A percentile compares a stretch with the other conserved stretches of the same genome.
phyloP scores from a whole-genome alignment of 2,329 filamentous ascomycete genomes.

The Fusarium domesticum region DNA sequence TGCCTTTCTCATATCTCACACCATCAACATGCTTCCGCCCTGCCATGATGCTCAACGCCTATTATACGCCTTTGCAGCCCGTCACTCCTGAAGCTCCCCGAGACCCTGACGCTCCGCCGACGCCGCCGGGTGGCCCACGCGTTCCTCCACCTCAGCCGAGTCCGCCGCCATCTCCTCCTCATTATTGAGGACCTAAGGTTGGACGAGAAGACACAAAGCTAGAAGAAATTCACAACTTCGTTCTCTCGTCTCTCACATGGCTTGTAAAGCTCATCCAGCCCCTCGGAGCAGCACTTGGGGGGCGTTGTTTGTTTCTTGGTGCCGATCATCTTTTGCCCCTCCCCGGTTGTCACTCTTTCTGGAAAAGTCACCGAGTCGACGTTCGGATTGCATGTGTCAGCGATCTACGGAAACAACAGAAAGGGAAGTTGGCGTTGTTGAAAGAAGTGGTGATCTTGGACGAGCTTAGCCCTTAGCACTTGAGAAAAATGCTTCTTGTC shows the following conservation, averaged over 20 bases:
- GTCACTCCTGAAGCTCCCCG: conserved; percentile 5
- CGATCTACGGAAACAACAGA: neutral
- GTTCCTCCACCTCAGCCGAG: conserved; percentile 29
- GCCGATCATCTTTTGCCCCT: neutral
- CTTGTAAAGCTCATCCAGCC: conserved; percentile 10
- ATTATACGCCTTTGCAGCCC: conserved; percentile 5
- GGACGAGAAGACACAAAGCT: no score
- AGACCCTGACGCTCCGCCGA: conserved; percentile 29
- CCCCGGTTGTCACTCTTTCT: neutral
- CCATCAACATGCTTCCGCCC: neutral
- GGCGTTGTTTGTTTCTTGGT: neutral
- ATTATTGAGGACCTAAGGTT: no score
- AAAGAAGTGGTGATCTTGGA: no score
- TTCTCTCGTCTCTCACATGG: neutral
- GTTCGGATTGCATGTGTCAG: neutral
- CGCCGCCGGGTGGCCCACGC: conserved; percentile 30
- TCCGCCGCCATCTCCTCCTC: conserved; percentile 30
- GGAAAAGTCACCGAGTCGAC: neutral
- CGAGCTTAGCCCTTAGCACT: no score
- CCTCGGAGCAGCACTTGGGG: conserved; percentile 1
- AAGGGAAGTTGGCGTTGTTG: no score
- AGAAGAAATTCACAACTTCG: neutral
- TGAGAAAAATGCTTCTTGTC: no score
- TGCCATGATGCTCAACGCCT: conserved; percentile 8
- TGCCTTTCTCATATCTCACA: neutral